phyloP scores from a whole-genome alignment of 257 asterid genomes.

The Gentiana macrophylla region DNA sequence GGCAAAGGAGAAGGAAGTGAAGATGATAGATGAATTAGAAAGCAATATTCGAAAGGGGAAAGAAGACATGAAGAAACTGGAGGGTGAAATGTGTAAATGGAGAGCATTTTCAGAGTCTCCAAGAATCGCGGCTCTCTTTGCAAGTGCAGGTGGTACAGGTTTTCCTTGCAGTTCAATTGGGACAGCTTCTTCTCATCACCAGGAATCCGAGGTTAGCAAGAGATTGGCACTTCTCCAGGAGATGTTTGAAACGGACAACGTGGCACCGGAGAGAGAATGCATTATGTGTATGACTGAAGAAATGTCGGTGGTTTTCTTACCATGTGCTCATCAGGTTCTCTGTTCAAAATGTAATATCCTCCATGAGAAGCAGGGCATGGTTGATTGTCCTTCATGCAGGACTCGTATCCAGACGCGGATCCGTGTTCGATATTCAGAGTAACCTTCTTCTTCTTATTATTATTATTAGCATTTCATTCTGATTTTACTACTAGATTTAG shows the following conservation, averaged over 20 bases:
- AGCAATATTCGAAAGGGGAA: constrained; percentile 21
- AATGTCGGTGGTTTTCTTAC: constrained; percentile 60
- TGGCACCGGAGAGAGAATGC: constrained; percentile 63
- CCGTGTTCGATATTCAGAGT: constrained; percentile 22
- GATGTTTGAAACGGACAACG: constrained; percentile 19
- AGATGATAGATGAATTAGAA: constrained; percentile 32
- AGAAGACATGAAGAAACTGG: constrained; percentile 28
- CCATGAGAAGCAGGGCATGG: constrained; percentile 57
- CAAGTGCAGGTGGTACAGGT: constrained; percentile 21
- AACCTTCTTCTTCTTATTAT: background rate
- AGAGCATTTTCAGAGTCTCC: constrained; percentile 35
- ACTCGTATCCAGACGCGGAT: constrained; percentile 40
- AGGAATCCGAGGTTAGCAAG: constrained; percentile 16
- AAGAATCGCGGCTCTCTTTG: constrained; percentile 43
- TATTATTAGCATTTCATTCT: background rate
- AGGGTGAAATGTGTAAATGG: constrained; percentile 31
- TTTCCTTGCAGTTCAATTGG: constrained; percentile 16
- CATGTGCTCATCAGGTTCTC: constrained; percentile 80
- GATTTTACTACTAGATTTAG: too few species aligned
- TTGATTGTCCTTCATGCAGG: constrained; percentile 79
- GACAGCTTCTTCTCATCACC: constrained; percentile 8
- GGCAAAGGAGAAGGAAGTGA: constrained; percentile 31
- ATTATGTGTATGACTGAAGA: constrained; percentile 80
- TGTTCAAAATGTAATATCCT: constrained; percentile 48
- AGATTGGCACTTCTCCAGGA: constrained; percentile 38